Percentiles rank a stretch among this genome's conserved stretches.
These are phyloP conservation scores for Komagataella phaffii DNA, from an alignment of 805 yeast species.

Conservation along the genomic window DNA sequence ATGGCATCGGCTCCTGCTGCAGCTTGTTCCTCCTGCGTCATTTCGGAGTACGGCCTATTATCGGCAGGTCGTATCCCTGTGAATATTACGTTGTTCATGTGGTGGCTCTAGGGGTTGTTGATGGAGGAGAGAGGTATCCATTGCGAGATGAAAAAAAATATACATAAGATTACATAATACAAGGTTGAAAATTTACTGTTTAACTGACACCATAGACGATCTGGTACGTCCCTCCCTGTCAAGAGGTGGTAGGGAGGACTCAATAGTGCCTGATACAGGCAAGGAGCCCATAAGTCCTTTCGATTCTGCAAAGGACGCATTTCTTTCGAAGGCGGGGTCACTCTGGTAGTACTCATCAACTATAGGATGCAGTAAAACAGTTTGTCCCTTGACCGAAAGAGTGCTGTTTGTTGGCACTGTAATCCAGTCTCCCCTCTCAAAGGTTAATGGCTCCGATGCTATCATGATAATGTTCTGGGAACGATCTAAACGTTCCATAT, in stretches of 20 bases:
- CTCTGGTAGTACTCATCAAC: slow-evolving; percentile 76
- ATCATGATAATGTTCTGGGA: slow-evolving; percentile 90
- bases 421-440: slow-evolving; percentile 96
- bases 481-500: slow-evolving; percentile 87
- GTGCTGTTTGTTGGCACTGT: slow-evolving; percentile 90
- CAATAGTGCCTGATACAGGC: slow-evolving; percentile 45
- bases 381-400: slow-evolving; percentile 69
- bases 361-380: slow-evolving; percentile 84
- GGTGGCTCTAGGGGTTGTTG: background rate
- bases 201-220: slow-evolving; percentile 1
- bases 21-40: slow-evolving; percentile 90
- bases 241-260: slow-evolving; percentile 54
- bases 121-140: background rate
- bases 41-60: slow-evolving; percentile 42
- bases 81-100: background rate
- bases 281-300: slow-evolving; percentile 92
- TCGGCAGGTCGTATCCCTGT: background rate
- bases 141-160: background rate
- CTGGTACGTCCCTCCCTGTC: slow-evolving; percentile 54
- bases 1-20: slow-evolving; percentile 78
- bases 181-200: no score
- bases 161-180: background rate
- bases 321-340: slow-evolving; percentile 55
- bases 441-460: slow-evolving; percentile 92
- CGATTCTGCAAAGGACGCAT: slow-evolving; percentile 71